phyloP scores from a whole-genome alignment of 495 filamentous ascomycete species.

The Neurospora cerealis region DNA sequence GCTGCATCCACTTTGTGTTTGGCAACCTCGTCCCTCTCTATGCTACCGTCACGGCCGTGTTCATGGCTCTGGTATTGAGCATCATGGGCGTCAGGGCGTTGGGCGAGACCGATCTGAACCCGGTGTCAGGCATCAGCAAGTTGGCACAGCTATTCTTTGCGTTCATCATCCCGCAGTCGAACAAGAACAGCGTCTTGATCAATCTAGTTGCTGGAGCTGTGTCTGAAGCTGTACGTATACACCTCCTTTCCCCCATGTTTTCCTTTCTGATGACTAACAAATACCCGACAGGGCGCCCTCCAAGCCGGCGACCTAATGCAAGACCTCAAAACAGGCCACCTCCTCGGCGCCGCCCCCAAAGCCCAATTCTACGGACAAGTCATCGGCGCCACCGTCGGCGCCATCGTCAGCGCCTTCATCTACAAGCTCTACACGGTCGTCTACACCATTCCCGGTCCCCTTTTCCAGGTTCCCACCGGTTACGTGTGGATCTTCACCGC shows the following conservation, averaged over 20 bases:
- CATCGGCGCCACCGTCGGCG: slow-evolving; percentile 81
- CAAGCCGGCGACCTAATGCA: slow-evolving; percentile 98
- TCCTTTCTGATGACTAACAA: background rate
- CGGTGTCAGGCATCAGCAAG: slow-evolving; percentile 93
- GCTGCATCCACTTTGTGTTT: slow-evolving; percentile 72
- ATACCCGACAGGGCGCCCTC: slow-evolving; percentile 64
- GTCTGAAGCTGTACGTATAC: slow-evolving; percentile 22
- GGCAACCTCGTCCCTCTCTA: slow-evolving; percentile 54
- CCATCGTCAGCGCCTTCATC: slow-evolving; percentile 74
- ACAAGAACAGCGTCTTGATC: slow-evolving; percentile 74
- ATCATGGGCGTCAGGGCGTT: slow-evolving; percentile 94
- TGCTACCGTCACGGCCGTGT: slow-evolving; percentile 69
- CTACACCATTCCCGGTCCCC: slow-evolving; percentile 73
- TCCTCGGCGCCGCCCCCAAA: slow-evolving; percentile 82
- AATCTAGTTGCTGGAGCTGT: slow-evolving; percentile 95
- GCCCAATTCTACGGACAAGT: slow-evolving; percentile 97
- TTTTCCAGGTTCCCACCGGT: slow-evolving; percentile 90
- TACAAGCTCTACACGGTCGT: slow-evolving; percentile 88
- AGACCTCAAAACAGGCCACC: slow-evolving; percentile 92
- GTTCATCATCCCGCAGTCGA: slow-evolving; percentile 62
- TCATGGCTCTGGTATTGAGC: slow-evolving; percentile 79
- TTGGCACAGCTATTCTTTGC: slow-evolving; percentile 93
- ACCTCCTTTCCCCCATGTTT: background rate
- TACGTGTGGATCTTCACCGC: slow-evolving; percentile 98
- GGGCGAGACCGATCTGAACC: slow-evolving; percentile 94